Conservation (phyloP, 2,329 filamentous ascomycete genomes). For the Paraphaeosphaeria sporulosa region DNA sequence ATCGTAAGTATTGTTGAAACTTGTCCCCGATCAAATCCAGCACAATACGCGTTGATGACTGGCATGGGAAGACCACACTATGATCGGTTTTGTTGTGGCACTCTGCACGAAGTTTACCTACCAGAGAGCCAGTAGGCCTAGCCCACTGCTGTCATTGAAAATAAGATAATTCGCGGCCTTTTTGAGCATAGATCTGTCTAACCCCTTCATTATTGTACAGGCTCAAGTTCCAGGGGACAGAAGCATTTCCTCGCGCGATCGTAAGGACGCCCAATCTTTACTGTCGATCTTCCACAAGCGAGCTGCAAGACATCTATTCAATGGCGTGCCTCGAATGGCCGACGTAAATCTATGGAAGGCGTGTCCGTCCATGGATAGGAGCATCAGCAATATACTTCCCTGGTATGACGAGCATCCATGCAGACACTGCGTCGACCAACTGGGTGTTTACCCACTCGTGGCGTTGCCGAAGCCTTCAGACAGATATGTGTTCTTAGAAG, state of each 20-base stretch:
- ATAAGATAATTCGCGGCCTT: neutral
- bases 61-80: too few relatives aligned
- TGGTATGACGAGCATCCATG: neutral
- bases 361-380: conserved; percentile 11
- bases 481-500: conserved; percentile 15
- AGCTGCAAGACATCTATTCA: conserved; percentile 17
- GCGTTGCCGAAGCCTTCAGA: neutral
- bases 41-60: too few relatives aligned
- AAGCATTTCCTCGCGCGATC: conserved; percentile 7
- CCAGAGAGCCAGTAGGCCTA: too few relatives aligned
- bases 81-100: too few relatives aligned
- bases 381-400: conserved; percentile 15
- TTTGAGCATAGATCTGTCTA: neutral
- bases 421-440: neutral
- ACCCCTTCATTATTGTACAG: neutral
- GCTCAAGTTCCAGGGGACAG: conserved; percentile 2
- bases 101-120: too few relatives aligned
- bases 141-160: too few relatives aligned
- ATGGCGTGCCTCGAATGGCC: conserved; percentile 14
- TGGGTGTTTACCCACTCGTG: neutral
- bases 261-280: conserved; percentile 10
- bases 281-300: conserved; percentile 14
- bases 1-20: conserved; percentile 13
- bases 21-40: too few relatives aligned
- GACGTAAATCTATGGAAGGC: conserved; percentile 19